Evolutionary conservation across 371 early-diverging fungal species (phyloP).

Genomic region (Mucor irregularis): DNA sequence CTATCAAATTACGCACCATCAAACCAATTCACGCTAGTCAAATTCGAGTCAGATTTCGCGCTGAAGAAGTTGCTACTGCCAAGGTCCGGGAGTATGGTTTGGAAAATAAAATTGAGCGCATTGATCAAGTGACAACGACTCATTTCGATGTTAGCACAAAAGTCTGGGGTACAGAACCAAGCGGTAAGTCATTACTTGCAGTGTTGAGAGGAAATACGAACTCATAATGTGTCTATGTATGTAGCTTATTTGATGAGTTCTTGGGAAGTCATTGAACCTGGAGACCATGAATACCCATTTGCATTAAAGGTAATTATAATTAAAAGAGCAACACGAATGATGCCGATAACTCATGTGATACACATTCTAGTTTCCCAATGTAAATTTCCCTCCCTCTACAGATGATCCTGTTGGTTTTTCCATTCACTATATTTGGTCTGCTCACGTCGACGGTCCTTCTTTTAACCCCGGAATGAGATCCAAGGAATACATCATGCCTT

Average conservation of each 20-base stretch:
- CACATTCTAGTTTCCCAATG: conserved; percentile 37
- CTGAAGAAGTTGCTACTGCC: conserved; percentile 35
- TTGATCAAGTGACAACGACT: conserved; percentile 35
- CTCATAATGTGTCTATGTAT: too few species aligned
- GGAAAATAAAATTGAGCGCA: conserved; percentile 26
- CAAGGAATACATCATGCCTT: conserved; percentile 26
- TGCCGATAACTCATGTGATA: neutral
- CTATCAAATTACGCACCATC: conserved; percentile 17
- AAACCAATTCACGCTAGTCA: conserved; percentile 30
- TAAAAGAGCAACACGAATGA: neutral
- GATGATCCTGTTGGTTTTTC: conserved; percentile 35
- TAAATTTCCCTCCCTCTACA: conserved; percentile 42
- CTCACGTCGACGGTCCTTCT: conserved; percentile 46
- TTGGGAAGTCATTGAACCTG: conserved; percentile 48
- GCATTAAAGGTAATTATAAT: conserved; percentile 46
- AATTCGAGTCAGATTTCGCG: conserved; percentile 36
- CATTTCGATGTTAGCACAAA: conserved; percentile 37
- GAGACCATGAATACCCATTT: conserved; percentile 48
- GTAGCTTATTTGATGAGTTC: conserved; percentile 34
- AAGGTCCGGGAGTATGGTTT: conserved; percentile 30
- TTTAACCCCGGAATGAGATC: conserved; percentile 31
- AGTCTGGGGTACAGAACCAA: conserved; percentile 36
- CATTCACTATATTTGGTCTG: conserved; percentile 50
- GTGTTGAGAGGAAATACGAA: neutral
- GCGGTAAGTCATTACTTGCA: conserved; percentile 20